Percentiles rank a stretch among this genome's conserved stretches.
Evolutionary conservation across 805 yeast genomes (phyloP).

Genomic region (Kuraishia hungarica): DNA sequence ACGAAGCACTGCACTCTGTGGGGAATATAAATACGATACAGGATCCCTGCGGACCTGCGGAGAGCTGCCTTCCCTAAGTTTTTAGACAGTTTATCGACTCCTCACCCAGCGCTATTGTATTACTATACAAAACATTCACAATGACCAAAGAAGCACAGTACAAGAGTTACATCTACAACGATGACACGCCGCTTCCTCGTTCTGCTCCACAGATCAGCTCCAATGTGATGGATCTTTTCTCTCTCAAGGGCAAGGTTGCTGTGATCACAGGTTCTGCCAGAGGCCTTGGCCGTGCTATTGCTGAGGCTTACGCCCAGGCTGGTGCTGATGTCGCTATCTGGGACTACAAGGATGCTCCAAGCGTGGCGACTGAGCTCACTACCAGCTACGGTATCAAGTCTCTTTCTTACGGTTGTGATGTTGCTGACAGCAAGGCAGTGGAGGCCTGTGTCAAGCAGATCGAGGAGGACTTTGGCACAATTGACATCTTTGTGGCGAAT

Average conservation of each 20-base stretch:
- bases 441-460: constrained; percentile 19
- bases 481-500: constrained; percentile 33
- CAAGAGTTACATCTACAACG: constrained; percentile 13
- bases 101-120: too few relatives aligned
- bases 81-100: background rate
- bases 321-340: constrained; percentile 35
- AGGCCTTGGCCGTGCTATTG: constrained; percentile 32
- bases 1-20: background rate
- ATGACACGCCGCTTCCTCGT: constrained; percentile 31
- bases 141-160: constrained; percentile 1
- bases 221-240: constrained; percentile 34
- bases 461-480: constrained; percentile 29
- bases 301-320: constrained; percentile 33
- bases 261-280: constrained; percentile 33
- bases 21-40: background rate
- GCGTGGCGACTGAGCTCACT: constrained; percentile 26
- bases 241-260: constrained; percentile 32
- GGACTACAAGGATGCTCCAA: constrained; percentile 28
- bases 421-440: constrained; percentile 22
- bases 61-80: background rate
- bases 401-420: constrained; percentile 19
- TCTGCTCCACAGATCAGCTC: constrained; percentile 44
- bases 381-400: constrained; percentile 25
- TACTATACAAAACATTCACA: constrained; percentile 1
- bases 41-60: background rate